Base-by-base conservation (phyloP, 2,329 filamentous ascomycete species). In the Aspergillus caelatus region DNA sequence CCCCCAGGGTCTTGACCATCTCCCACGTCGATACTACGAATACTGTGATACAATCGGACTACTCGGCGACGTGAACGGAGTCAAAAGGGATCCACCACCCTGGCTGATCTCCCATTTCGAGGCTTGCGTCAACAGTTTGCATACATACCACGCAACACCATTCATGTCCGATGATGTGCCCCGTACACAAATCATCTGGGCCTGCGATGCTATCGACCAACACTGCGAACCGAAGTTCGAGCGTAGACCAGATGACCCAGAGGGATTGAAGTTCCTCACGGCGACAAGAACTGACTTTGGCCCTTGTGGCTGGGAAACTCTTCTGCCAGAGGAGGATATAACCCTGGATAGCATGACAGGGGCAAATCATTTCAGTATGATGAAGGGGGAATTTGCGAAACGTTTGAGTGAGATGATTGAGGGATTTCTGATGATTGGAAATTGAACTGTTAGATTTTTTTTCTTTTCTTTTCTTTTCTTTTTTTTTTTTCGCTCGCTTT, bases 161-260 rank as follows among this genome's bases (percentile, higher is more conserved):
- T 55, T 39, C 4, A 14, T 1, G 0, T 26, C 21, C 8, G 16
- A 39, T 19, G 14, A 55, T 1, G n/a, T 19, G 2, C 52, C 52
- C n/a, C 52, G 52, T 8, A 39, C 52, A 19, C 52, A 55, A 12
- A 55, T 55, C 1, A 55, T 55, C 11, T 55, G 52, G 52, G 52
- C 52, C 32, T 55, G 52, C 3, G 52, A 55, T 11, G 30, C 52
- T 1, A 55, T 55, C 11, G 52, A 55, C 52, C 88, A 90, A 69
- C 80, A 86, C 0, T 88, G 88, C 1, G 86, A 83, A 68, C 88
- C 88, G 1, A 58, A 58, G 39, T 60, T 45, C 6, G 77, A 55
- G 11, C 32, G 34, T 86, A 62, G 85, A 84, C 30, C 56, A 1
- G 63, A 68, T 7, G 67, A 68, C 43, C 61, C 65, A 12, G 55